These are phyloP conservation scores for Stemphylium vesicarium DNA, from an alignment of 2,329 filamentous ascomycete genomes.

Conservation along the genomic window DNA sequence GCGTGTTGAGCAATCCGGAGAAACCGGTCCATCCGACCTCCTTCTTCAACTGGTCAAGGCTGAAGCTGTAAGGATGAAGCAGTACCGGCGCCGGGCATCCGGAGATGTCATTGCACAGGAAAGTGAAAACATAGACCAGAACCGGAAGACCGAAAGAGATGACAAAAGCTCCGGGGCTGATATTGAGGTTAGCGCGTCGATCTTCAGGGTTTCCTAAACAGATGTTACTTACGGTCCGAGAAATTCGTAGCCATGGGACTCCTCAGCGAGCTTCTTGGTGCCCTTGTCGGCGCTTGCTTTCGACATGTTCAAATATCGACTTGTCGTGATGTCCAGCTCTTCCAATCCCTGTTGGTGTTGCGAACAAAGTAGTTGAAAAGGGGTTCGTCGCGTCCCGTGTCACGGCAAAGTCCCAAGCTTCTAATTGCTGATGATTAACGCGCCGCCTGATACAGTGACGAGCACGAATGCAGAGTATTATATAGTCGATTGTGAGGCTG, in stretches of 20 bases:
- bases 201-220: background rate
- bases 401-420: slow-evolving; percentile 5
- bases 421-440: background rate
- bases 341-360: slow-evolving; percentile 1
- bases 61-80: slow-evolving; percentile 73
- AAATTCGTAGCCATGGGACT: slow-evolving; percentile 50
- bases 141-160: slow-evolving; percentile 83
- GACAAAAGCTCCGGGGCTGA: slow-evolving; percentile 74
- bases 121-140: slow-evolving; percentile 78
- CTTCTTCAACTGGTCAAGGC: slow-evolving; percentile 73
- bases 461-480: slow-evolving; percentile 4
- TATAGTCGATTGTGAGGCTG: slow-evolving; percentile 15
- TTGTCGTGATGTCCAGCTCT: slow-evolving; percentile 9
- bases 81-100: slow-evolving; percentile 88
- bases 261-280: slow-evolving; percentile 27
- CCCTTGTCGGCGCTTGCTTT: slow-evolving; percentile 31
- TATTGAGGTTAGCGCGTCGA: slow-evolving; percentile 18
- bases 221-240: slow-evolving; percentile 46
- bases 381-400: slow-evolving; percentile 14
- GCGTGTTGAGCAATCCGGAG: slow-evolving; percentile 70
- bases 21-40: slow-evolving; percentile 87
- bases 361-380: slow-evolving; percentile 20
- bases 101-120: slow-evolving; percentile 89
- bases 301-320: slow-evolving; percentile 28
- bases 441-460: slow-evolving; percentile 7